Conservation (phyloP, 1,139 yeast genomes). For the Suhomyces anneliseae region DNA sequence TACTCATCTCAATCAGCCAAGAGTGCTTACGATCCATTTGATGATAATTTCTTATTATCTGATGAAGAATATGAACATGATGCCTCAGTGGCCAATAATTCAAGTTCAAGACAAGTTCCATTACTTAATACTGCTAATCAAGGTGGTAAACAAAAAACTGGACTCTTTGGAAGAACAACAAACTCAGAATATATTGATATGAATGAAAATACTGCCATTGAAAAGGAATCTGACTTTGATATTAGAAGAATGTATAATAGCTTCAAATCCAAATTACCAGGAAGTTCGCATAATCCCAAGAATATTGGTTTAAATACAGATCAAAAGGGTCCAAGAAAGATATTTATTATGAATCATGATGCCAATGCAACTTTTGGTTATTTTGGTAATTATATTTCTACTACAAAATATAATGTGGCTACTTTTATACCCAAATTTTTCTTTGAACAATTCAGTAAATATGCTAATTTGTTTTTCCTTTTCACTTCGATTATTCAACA, state of each 20-base stretch:
- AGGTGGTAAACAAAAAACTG: constrained; percentile 14
- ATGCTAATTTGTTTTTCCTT: constrained; percentile 91
- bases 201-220: constrained; percentile 12
- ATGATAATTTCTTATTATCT: constrained; percentile 35
- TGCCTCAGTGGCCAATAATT: constrained; percentile 3
- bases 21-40: constrained; percentile 31
- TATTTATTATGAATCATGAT: constrained; percentile 61
- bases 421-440: constrained; percentile 93
- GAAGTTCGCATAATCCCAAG: constrained; percentile 11
- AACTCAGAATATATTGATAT: constrained; percentile 18
- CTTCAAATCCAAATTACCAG: constrained; percentile 38
- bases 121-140: constrained; percentile 23
- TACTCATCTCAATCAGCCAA: neutral
- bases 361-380: constrained; percentile 59
- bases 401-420: constrained; percentile 94
- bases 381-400: constrained; percentile 84
- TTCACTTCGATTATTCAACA: constrained; percentile 95
- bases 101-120: constrained; percentile 24
- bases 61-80: constrained; percentile 32
- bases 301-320: constrained; percentile 4
- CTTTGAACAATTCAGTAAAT: constrained; percentile 95
- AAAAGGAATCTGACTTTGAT: constrained; percentile 47
- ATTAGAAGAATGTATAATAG: constrained; percentile 54
- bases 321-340: constrained; percentile 57
- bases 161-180: constrained; percentile 14